Evolutionary conservation across 2,329 filamentous ascomycete genomes (phyloP), one percentile per base, ranked within the genome.

Genomic region (Trichoderma sp.): DNA sequence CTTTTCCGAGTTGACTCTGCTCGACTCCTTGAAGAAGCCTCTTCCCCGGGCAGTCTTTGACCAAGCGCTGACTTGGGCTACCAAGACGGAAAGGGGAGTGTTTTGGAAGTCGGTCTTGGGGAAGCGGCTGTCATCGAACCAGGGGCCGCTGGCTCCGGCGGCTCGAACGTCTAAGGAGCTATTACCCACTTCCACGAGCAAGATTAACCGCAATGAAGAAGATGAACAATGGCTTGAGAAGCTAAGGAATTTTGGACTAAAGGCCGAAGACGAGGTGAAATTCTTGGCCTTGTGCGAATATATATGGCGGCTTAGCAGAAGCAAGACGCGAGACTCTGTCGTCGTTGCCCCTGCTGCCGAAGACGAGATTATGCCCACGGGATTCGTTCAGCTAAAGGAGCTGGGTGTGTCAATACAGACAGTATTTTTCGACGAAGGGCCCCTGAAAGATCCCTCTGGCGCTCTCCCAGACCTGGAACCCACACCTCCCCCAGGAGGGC

Each of bases 221-320:
- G 96, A 99, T 78, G 94, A 98, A 73, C 90, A 94, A 75, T 98
- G 96, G 95, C 84, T 99, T n/a, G 86, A 88, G 15, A 92, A 94
- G 74, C 83, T 99, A 62, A 89, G 93, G 65, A 97, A 93, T 74
- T 89, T 97, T 55, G 96, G 96, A 0, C 89, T 99, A 84, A 84
- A 86, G 1, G 78, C 86, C 1, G 95, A 98, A 58, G 95, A 99
- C 75, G 96, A 99, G 75, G 89, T 92, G 78, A 98, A 99, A 80
- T 83, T 99, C 3, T 84, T 98, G 43, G 92, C 91, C 6, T 85
- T 99, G 12, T 87, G 93, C 71, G 95, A 98, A 78, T 98, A 97
- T 77, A 93, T 99, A 53, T 97, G 93, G 93, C 90, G 93, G 50
- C 87, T 96, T 8, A 92, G 92, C 64, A 89, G 90, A 76, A 90